Conservation (phyloP, 495 filamentous ascomycete species). For the Hyaloscypha finlandica region DNA sequence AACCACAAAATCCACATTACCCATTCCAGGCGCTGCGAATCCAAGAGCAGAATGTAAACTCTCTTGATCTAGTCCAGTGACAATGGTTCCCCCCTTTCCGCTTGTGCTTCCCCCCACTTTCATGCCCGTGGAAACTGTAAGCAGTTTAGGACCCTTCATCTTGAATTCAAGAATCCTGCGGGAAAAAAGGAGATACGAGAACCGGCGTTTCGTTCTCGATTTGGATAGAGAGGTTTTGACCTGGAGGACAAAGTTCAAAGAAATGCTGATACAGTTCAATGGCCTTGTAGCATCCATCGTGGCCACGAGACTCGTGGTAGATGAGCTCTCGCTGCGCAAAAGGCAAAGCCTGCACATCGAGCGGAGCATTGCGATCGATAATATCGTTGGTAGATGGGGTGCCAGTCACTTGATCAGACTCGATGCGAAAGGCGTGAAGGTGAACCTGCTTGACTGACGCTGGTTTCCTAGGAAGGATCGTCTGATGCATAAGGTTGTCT, state of each 20-base stretch:
- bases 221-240: neutral
- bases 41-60: neutral
- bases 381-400: too few species aligned
- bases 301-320: neutral
- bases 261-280: slow-evolving; percentile 3
- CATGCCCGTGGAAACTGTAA: neutral
- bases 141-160: neutral
- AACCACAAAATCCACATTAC: slow-evolving; percentile 3
- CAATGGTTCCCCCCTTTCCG: neutral
- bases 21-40: neutral
- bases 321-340: slow-evolving; percentile 7
- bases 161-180: neutral
- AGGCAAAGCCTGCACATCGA: neutral
- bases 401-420: too few species aligned
- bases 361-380: neutral
- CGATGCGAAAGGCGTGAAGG: too few species aligned
- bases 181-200: neutral
- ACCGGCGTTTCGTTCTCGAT: neutral
- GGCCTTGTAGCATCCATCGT: slow-evolving; percentile 12
- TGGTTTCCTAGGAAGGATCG: too few species aligned
- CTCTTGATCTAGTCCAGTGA: neutral
- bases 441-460: too few species aligned
- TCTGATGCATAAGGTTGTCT: too few species aligned
- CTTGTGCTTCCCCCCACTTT: too few species aligned
- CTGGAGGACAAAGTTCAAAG: slow-evolving; percentile 3